Evolutionary conservation across 2,329 filamentous ascomycete species (phyloP).

Genomic region (Aspergillus calidoustus): DNA sequence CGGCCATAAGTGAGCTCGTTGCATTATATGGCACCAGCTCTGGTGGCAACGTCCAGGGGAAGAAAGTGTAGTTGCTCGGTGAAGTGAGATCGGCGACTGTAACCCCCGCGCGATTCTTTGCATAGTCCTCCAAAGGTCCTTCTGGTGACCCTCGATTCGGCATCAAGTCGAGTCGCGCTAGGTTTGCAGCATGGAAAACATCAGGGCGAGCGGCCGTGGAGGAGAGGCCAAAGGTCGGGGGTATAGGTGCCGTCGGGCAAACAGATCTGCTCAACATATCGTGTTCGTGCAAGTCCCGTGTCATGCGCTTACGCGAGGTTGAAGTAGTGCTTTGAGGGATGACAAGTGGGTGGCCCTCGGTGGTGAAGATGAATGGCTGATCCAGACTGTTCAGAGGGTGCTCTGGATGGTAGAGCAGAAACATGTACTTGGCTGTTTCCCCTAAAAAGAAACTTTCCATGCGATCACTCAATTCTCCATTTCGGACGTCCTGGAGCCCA

Average conservation of each 20-base stretch:
- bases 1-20: slow-evolving; percentile 72
- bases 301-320: slow-evolving; percentile 16
- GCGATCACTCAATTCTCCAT: slow-evolving; percentile 84
- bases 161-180: slow-evolving; percentile 80
- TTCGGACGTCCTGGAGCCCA: slow-evolving; percentile 79
- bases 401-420: slow-evolving; percentile 81
- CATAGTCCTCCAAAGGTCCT: slow-evolving; percentile 60
- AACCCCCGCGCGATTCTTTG: slow-evolving; percentile 58
- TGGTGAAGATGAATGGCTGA: slow-evolving; percentile 88
- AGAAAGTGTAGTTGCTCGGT: slow-evolving; percentile 79
- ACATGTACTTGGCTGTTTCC: slow-evolving; percentile 95
- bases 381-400: slow-evolving; percentile 90
- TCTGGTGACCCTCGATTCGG: slow-evolving; percentile 64
- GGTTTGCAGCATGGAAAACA: slow-evolving; percentile 84
- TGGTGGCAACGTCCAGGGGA: slow-evolving; percentile 88
- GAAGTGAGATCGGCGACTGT: slow-evolving; percentile 60
- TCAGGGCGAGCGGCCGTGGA: slow-evolving; percentile 78
- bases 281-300: slow-evolving; percentile 2
- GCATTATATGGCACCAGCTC: slow-evolving; percentile 76
- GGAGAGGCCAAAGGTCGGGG: slow-evolving; percentile 73
- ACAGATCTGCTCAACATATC: slow-evolving; percentile 48
- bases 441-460: slow-evolving; percentile 99
- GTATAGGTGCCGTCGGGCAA: slow-evolving; percentile 68
- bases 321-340: slow-evolving; percentile 63
- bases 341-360: slow-evolving; percentile 90